Base-by-base conservation (phyloP, 73 alveolate genomes). In the Uronychia setigera region DNA sequence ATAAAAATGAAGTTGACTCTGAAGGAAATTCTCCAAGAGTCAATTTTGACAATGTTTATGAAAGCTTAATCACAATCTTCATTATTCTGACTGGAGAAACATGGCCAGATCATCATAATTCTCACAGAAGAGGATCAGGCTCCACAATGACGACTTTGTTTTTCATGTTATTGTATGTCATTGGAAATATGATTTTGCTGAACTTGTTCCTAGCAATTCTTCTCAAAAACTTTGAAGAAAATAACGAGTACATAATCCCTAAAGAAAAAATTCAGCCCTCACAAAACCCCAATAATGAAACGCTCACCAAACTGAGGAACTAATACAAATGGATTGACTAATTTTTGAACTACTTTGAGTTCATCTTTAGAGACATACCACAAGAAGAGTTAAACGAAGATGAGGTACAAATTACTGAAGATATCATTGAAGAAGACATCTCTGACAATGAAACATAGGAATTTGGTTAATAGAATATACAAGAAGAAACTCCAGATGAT, bases 151-250 rank as follows among this genome's bases (percentile, higher is more conserved):
- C 91, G 29, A 76, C 81, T 14, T 34, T 85, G 1, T 91, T 81
- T 80, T 91, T 87, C 78, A 82, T 91, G 0, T 34, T 86, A 19
- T 78, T 91, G 30, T 74, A 86, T 77, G 77, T 91, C 0, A 58
- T 91, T 13, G 96, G 94, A 1, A 74, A 91, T 31, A 86, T 80
- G 76, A 91, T 91, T 0, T 60, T 91, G 1, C 76, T 91, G n/a
- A 91, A 91, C 31, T 82, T 91, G 29, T 91, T 91, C 83, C 58
- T 91, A 0, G 96, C 96, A 32, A 88, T 91, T 59, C 83, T 91
- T 14, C 74, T 91, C 28, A 80, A 82, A 77, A 87, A 87, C 78
- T 91, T 91, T 60, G 85, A 75, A 29, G 87, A 83, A 46, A 11
- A 19, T 19, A 46, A 46, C 19, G 67, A 46, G n/a, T 46, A 5